Base-by-base conservation (phyloP, 106 monocot genomes). In the Acorus calamus region DNA sequence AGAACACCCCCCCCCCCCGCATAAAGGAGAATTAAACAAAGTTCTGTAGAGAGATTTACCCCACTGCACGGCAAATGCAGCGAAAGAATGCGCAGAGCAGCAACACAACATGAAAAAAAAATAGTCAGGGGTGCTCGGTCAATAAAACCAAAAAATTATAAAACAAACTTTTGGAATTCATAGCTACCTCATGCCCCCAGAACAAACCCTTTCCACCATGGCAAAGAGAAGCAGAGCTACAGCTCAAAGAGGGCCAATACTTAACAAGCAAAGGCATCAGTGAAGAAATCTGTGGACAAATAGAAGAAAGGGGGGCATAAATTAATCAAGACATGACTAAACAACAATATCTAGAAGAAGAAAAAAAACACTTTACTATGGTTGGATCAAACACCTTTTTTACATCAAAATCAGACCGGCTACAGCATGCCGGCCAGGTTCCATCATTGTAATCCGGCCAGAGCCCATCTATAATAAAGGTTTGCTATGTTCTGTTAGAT, bases 401-500 rank as follows among this genome's bases (percentile, higher is more conserved):
- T 46, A 79, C 54, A 59, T 88, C 84, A 64, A 91, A 98, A 8
- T 64, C 57, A 44, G 66, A 44, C 12, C 55, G 51, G 52, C 60
- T 78, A 66, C 96, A 98, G 73, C 96, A 98, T 59, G 91, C 43
- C 52, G 96, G 96, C 87, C 91, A 91, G 56, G 47, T 85, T 69
- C 96, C 96, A 77, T 98, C 91, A 77, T 98, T 56, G 56, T 91
- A 98, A 68, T 91, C 74, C 14, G 87, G 12, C 96, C 96, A 98
- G n/a, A 98, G 83, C 42, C 96, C 96, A 79, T 98, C 96, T 98
- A 81, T 79, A 57, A 73, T 55, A 56, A 46, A 76, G 13, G 9
- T 50, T 63, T 66, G 8, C 5, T 47, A 14, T 44, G 57, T 66
- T n/a, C 4, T 5, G 28, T 28, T 28, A 28, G 28, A 28, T 28